A percentile compares a stretch with the other conserved stretches of the same genome.
phyloP scores from a whole-genome alignment of 2,329 filamentous ascomycete species.

The Epichloe scottii region DNA sequence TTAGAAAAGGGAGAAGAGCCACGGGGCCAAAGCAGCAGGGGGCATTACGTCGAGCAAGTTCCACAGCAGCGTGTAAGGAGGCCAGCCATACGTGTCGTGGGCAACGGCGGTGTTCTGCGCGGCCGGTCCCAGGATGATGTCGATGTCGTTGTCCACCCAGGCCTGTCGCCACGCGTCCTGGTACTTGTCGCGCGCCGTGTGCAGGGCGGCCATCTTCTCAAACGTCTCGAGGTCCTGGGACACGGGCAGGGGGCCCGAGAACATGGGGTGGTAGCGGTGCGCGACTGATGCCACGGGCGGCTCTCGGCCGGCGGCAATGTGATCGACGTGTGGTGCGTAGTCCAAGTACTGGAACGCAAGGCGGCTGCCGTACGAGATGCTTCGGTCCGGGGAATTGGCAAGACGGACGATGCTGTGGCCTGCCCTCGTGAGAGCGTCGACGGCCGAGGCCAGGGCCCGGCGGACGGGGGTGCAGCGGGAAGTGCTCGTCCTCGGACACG shows the following conservation, averaged over 20 bases:
- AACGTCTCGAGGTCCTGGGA: conserved; percentile 16
- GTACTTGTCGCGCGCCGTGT: conserved; percentile 15
- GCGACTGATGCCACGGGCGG: background rate
- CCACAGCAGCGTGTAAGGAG: conserved; percentile 34
- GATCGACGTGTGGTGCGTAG: background rate
- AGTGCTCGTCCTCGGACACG: conserved; percentile 31
- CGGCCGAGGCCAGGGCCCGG: conserved; percentile 28
- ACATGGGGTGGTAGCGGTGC: background rate
- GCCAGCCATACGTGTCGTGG: conserved; percentile 36
- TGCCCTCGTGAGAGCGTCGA: conserved; percentile 22
- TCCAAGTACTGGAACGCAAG: conserved; percentile 5
- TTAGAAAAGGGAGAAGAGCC: background rate
- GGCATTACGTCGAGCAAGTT: conserved; percentile 36
- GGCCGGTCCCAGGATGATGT: conserved; percentile 35
- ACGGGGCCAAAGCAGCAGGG: too few relatives aligned
- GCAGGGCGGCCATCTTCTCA: conserved; percentile 19
- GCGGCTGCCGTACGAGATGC: conserved; percentile 5
- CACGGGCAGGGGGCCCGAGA: background rate
- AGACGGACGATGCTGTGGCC: conserved; percentile 33
- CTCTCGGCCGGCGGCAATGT: background rate
- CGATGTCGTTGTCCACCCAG: conserved; percentile 30
- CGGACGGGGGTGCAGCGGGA: conserved; percentile 39
- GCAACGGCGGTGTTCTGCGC: conserved; percentile 36
- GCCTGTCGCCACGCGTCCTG: conserved; percentile 27
- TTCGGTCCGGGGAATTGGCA: conserved; percentile 8